These are phyloP conservation scores for Taiozyma sp. DNA, from an alignment of 1,139 yeast genomes.

Conservation along the genomic window DNA sequence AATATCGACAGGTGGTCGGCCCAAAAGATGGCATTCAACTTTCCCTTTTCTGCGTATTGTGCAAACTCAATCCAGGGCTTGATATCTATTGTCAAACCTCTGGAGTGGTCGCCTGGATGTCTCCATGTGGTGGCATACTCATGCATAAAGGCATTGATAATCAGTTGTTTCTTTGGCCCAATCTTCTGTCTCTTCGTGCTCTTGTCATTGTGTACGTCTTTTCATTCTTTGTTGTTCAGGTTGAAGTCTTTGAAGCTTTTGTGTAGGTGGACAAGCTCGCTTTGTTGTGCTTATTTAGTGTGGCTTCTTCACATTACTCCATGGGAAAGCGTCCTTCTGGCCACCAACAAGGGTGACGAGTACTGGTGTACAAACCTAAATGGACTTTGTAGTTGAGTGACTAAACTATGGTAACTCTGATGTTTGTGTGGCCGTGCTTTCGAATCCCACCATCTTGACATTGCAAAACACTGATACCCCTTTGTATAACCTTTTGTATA, in stretches of 20 bases:
- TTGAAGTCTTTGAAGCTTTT: no score
- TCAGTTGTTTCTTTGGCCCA: constrained; percentile 1
- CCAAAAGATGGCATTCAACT: constrained; percentile 36
- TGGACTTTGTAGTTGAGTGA: no score
- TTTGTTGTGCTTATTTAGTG: not conserved
- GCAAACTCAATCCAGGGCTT: constrained; percentile 6
- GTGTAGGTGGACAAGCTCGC: not conserved
- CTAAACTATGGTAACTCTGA: no score
- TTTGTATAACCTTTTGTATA: no score
- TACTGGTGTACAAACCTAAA: no score
- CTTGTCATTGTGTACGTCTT: not conserved
- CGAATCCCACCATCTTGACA: no score
- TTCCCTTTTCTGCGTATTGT: constrained; percentile 30
- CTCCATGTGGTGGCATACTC: constrained; percentile 2
- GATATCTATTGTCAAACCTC: not conserved
- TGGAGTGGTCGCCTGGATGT: constrained; percentile 3
- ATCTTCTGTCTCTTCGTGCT: constrained; percentile 2
- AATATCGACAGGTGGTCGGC: constrained; percentile 38
- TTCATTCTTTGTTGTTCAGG: no score
- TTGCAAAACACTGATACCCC: no score
- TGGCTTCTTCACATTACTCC: not conserved
- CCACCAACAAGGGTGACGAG: no score
- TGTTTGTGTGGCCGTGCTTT: no score
- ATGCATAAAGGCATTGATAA: constrained; percentile 2
- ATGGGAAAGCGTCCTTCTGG: not conserved